These are phyloP conservation scores for Lodderomyces jiufengensis DNA, from an alignment of 1,139 yeast species.

Conservation along the genomic window DNA sequence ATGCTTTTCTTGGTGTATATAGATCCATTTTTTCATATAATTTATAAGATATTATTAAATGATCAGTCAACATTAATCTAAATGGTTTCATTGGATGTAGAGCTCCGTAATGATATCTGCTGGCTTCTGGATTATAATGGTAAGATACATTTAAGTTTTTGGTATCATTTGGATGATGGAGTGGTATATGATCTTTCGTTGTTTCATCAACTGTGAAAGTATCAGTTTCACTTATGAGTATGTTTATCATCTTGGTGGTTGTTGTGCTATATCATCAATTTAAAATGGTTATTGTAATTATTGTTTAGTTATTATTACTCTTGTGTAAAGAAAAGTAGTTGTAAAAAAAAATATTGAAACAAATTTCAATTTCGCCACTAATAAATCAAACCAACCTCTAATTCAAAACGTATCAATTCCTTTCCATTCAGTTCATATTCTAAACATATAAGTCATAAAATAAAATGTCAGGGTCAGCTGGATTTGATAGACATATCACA, in stretches of 20 bases:
- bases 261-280: no score
- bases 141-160: constrained; percentile 60
- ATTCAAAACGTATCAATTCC: background rate
- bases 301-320: background rate
- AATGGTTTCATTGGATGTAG: constrained; percentile 99
- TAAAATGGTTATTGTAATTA: background rate
- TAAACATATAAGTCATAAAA: no score
- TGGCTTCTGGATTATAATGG: constrained; percentile 81
- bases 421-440: background rate
- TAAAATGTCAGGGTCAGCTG: constrained; percentile 58
- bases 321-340: background rate
- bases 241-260: background rate
- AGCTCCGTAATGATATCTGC: constrained; percentile 84
- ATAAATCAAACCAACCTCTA: background rate
- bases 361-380: constrained; percentile 7
- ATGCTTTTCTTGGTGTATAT: constrained; percentile 78
- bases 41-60: constrained; percentile 79
- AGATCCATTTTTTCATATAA: constrained; percentile 88
- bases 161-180: constrained; percentile 45
- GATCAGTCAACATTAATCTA: constrained; percentile 89
- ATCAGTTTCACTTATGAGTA: constrained; percentile 19
- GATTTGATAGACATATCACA: constrained; percentile 97
- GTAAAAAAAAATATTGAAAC: constrained; percentile 1
- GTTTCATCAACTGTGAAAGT: constrained; percentile 53
- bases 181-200: constrained; percentile 57